Percentiles rank a stretch among this genome's conserved stretches.
Conservation (phyloP, 192 early-diverging fungal genomes). For the Chytriomyces sp. region DNA sequence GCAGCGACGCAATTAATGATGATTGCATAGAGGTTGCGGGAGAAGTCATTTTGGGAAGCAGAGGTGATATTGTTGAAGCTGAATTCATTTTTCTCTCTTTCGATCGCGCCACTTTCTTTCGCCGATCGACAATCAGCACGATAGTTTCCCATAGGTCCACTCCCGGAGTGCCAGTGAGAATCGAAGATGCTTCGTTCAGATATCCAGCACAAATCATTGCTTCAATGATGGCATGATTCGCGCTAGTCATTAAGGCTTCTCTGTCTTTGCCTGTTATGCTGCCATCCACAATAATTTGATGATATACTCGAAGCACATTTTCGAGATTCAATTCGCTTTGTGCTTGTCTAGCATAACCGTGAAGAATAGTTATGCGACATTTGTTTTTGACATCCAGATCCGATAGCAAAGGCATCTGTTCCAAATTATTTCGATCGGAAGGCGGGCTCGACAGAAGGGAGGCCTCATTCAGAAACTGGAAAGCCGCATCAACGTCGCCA, state of each 20-base stretch:
- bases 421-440: not conserved
- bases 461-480: not conserved
- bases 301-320: not conserved
- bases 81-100: too few relatives aligned
- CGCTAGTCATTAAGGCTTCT: not conserved
- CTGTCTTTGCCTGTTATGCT: not conserved
- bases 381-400: not conserved
- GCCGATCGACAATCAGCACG: too few relatives aligned
- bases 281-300: not conserved
- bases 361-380: not conserved
- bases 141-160: too few relatives aligned
- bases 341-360: not conserved
- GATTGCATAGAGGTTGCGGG: too few relatives aligned
- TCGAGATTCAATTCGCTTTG: not conserved
- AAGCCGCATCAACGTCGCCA: slow-evolving; percentile 20
- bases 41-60: too few relatives aligned
- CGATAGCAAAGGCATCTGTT: not conserved
- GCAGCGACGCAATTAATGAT: too few relatives aligned
- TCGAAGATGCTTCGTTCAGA: slow-evolving; percentile 1
- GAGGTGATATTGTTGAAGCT: too few relatives aligned
- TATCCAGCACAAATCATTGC: slow-evolving; percentile 10
- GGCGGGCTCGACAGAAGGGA: not conserved
- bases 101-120: too few relatives aligned
- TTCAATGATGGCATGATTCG: slow-evolving; percentile 4
- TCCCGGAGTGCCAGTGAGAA: not conserved